These are phyloP conservation scores for Plasmodium cynomolgi DNA, from an alignment of 169 alveolate genomes.

Conservation along the genomic window DNA sequence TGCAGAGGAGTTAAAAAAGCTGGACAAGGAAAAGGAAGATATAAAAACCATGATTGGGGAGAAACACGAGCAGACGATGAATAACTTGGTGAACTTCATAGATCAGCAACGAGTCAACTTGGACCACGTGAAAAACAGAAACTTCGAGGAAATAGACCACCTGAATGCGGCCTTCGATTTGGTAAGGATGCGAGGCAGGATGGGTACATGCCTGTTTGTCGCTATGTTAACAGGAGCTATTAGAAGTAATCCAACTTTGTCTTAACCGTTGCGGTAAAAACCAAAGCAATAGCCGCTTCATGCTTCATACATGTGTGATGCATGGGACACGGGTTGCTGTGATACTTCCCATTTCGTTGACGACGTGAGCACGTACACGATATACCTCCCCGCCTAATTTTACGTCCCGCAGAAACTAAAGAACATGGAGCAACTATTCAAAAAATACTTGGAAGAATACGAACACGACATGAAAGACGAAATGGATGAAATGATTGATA, in stretches of 20 bases:
- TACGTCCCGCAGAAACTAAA: slow-evolving; percentile 20
- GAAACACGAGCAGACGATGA: slow-evolving; percentile 53
- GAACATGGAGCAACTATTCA: slow-evolving; percentile 33
- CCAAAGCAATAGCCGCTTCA: neutral
- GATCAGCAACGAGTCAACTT: slow-evolving; percentile 27
- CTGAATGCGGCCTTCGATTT: slow-evolving; percentile 26
- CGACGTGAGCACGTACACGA: neutral
- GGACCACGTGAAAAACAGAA: slow-evolving; percentile 37
- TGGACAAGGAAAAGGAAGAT: slow-evolving; percentile 52
- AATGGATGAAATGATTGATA: slow-evolving; percentile 54
- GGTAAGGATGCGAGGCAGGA: slow-evolving; percentile 3
- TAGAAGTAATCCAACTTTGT: neutral
- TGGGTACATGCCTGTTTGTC: neutral
- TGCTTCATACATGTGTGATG: neutral
- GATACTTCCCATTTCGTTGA: neutral
- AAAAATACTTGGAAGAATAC: slow-evolving; percentile 21
- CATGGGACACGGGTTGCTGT: neutral
- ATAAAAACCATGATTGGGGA: slow-evolving; percentile 19
- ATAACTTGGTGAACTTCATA: slow-evolving; percentile 31
- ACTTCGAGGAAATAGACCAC: slow-evolving; percentile 40
- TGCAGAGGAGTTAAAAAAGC: slow-evolving; percentile 40
- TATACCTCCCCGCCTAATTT: neutral
- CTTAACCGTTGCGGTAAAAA: neutral
- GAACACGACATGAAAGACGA: slow-evolving; percentile 53
- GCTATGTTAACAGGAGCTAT: neutral